Percentiles rank a stretch among this genome's conserved stretches.
phyloP scores from a whole-genome alignment of 768 basidiomycete species.

The Collybiopsis confluens region DNA sequence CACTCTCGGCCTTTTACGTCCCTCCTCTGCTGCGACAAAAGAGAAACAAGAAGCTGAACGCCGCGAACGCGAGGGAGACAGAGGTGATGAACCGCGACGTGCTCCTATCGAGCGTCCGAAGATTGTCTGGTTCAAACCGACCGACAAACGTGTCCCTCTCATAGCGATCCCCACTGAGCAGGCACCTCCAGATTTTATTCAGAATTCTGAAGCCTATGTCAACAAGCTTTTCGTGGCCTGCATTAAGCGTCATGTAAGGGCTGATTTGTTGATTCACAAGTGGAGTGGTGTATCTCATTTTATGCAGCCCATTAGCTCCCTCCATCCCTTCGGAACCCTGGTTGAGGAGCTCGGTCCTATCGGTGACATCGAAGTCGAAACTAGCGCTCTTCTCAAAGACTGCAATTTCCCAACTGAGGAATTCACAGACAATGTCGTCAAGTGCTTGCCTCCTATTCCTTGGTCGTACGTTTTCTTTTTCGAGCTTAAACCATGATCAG shows the following conservation, averaged over 20 bases:
- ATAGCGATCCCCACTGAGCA: conserved; percentile 99
- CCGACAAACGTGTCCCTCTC: conserved; percentile 96
- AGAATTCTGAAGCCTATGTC: conserved; percentile 87
- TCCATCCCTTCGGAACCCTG: conserved; percentile 97
- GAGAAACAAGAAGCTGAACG: conserved; percentile 99
- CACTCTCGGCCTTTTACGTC: conserved; percentile 89
- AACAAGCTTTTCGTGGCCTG: conserved; percentile 94
- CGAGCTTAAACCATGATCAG: background rate
- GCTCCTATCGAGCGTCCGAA: conserved; percentile 86
- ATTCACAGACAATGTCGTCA: conserved; percentile 90
- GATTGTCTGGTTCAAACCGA: conserved; percentile 99
- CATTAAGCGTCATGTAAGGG: conserved; percentile 92
- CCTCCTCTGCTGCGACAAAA: conserved; percentile 95
- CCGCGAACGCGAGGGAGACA: conserved; percentile 93
- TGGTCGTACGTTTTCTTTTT: conserved; percentile 65
- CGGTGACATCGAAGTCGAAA: conserved; percentile 98
- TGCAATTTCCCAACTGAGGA: conserved; percentile 99
- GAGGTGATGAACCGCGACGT: conserved; percentile 77
- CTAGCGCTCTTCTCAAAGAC: conserved; percentile 94
- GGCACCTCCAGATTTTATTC: conserved; percentile 93
- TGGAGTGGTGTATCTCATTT: conserved; percentile 15
- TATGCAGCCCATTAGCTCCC: conserved; percentile 80
- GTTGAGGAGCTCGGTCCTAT: conserved; percentile 98
- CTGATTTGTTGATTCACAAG: conserved; percentile 10
- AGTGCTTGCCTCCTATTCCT: conserved; percentile 93